Evolutionary conservation across 495 filamentous ascomycete species (phyloP), one percentile per base, ranked within the genome.

Genomic region (Tuber microsphaerosporum): DNA sequence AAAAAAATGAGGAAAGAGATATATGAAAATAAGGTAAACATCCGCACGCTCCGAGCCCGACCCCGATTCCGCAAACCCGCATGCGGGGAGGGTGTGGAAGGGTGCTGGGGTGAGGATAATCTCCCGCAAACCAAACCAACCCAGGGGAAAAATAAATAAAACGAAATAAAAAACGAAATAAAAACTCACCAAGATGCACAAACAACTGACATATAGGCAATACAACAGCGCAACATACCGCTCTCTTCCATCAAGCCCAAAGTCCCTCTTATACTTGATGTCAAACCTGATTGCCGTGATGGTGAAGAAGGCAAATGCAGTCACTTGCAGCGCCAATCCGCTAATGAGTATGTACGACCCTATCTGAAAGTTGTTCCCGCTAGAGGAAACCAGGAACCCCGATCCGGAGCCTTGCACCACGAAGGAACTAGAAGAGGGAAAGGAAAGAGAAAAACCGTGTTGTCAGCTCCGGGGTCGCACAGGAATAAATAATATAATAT

Each of bases 391-490:
- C 77, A 80, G 75, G 61, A 80, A 74, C 0, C 78, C 78, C 26
- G 78, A 77, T 9, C 78, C 78, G 31, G 77, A 75, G 2, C 78
- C 78, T n/a, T 80, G 78, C 22, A 80, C 39, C 17, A 80, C 46
- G 61, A 80, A 80, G 0, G 77, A 61, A 31, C 51, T 61, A 4
- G 51, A 61, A 61, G 51, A 6, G n/a, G 51, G 51, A 61, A 31
- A 61, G 51, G 51, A 61, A 26, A 61, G 51, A 31, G 51, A 61
- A 61, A 61, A 31, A 26, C 7, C 51, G 26, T 61, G 51, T 61
- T 31, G 51, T 61, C 51, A 61, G 51, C 51, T 6, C 51, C 51
- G 51, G 51, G n/a, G 51, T 61, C 51, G 51, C 51, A 61, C 51
- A 61, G 51, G 51, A 61, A 61, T 61, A 26, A 61, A 61, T 61